Evolutionary conservation across 2,329 filamentous ascomycete species (phyloP).

Genomic region (Cladobotryum protrusum): DNA sequence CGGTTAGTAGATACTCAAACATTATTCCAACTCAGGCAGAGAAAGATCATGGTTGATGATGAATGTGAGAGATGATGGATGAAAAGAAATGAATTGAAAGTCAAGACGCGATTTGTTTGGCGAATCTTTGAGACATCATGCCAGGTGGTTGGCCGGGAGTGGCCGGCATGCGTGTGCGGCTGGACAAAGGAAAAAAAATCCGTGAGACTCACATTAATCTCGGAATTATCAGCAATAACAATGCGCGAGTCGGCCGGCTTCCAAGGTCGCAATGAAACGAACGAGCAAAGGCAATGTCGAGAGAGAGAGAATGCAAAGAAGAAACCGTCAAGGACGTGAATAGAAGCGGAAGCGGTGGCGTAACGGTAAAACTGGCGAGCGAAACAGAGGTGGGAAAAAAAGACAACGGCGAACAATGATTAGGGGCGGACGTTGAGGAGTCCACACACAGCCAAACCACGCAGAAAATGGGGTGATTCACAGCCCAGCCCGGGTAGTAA

Average conservation of each 20-base stretch:
- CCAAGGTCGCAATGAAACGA: background rate
- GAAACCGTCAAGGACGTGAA: background rate
- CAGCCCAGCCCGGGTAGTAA: constrained; percentile 7
- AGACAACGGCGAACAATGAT: background rate
- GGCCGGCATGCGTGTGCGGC: constrained; percentile 23
- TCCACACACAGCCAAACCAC: background rate
- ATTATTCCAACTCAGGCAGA: background rate
- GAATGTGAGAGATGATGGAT: constrained; percentile 1
- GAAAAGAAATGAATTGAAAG: constrained; percentile 1
- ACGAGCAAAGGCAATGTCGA: background rate
- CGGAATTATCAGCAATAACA: constrained; percentile 12
- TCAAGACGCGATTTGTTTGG: background rate
- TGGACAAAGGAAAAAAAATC: constrained; percentile 18
- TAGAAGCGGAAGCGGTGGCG: constrained; percentile 1
- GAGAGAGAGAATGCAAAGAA: background rate
- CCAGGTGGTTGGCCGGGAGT: constrained; percentile 25
- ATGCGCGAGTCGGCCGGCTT: constrained; percentile 1
- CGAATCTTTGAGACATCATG: constrained; percentile 14
- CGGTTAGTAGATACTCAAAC: constrained; percentile 8
- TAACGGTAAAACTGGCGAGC: background rate
- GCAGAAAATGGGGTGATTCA: constrained; percentile 6
- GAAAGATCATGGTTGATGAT: background rate
- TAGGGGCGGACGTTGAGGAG: background rate
- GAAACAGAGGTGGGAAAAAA: background rate
- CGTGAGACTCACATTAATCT: constrained; percentile 33